Evolutionary conservation across 768 basidiomycete genomes (phyloP), one percentile per base, ranked within the genome.

Genomic region (Stropharia rugosoannulata): DNA sequence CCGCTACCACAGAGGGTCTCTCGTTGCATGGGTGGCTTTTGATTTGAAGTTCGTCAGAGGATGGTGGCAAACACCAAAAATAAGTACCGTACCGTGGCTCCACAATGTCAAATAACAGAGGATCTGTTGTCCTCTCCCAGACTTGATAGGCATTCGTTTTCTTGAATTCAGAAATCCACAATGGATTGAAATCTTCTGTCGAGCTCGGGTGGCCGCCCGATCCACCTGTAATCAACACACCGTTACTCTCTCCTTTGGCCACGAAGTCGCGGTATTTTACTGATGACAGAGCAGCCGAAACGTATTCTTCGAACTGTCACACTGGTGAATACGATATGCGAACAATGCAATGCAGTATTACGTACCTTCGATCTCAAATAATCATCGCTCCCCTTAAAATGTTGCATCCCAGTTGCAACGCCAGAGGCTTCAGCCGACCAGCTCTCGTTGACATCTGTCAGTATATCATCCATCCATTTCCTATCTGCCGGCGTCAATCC

Each of bases 391-490:
- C 96, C 97, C 70, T 90, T 89, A 75, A 96, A 98, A 85, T 85
- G 62, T 29, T 68, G 84, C 79, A 95, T 83, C 27, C 79, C 80
- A 12, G 71, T 63, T 1, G 80, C 78, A 52, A 77, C 76, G 4
- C 72, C 73, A 0, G 87, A 81, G 60, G 90, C 87, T 9, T 74
- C 74, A 4, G 85, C 82, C 54, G 83, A 80, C 88, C 89, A 95
- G 7, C 81, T 80, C 49, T 90, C 85, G 58, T 92, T 92, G 10
- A 96, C 93, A 58, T 93, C 92, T 51, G 79, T 83, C 39, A 95
- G 82, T 54, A 96, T 85, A 62, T 96, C 94, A 65, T 98, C 95
- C 82, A 98, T 93, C 97, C 97, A 99, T 69, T 92, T 95, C 56
- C 96, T 77, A 69, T 98, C 97, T 0, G 95, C 93, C 0, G 97